Evolutionary conservation across 1,139 yeast genomes (phyloP), one percentile per base, ranked within the genome.

Genomic region (Trichomonascaceae sp.): DNA sequence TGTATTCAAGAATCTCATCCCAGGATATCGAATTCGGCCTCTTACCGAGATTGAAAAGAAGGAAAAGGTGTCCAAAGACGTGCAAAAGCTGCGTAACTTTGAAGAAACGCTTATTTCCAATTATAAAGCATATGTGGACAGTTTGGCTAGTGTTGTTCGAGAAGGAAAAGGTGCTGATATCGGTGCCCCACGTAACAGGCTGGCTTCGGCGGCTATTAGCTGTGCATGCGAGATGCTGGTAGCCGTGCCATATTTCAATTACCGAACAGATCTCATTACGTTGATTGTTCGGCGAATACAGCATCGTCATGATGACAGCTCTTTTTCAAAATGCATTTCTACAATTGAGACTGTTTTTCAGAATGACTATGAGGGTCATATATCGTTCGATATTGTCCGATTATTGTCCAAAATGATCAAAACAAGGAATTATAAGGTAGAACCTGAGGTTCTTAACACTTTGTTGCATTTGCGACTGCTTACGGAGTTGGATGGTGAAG

Each of bases 1-100:
- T 1, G 87, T 89, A 3, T 89, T 88, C 75, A 89, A 87, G 65
- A 80, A 85, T 55, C 79, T 93, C 53, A 84, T 95, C 2, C 99
- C 99, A 0, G 85, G 95, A 2, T 93, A 93, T 70, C 80, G 84
- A 60, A 90, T 93, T 57, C 78, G 96, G 66, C 85, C 95, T 1
- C 74, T 93, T 53, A 79, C 89, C 1, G 97, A 89, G 15, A 69
- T 81, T 0, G 99, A 93, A 68, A 83, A 82, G 70, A 81, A 82
- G 60, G 95, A 87, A 63, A 87, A 83, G 64, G 96, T 89, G 3
- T 76, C 93, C 19, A 87, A 79, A 66, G 99, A 93, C 22, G 85
- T 91, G 43, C 84, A 87, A 17, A 80, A 78, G 63, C 71, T 87
- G 61, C 80, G 98, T 66, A 78, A 75, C 55, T 90, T 85, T 68